Evolutionary conservation across 768 basidiomycete species (phyloP).

Genomic region (Paxillus rubicundulus): DNA sequence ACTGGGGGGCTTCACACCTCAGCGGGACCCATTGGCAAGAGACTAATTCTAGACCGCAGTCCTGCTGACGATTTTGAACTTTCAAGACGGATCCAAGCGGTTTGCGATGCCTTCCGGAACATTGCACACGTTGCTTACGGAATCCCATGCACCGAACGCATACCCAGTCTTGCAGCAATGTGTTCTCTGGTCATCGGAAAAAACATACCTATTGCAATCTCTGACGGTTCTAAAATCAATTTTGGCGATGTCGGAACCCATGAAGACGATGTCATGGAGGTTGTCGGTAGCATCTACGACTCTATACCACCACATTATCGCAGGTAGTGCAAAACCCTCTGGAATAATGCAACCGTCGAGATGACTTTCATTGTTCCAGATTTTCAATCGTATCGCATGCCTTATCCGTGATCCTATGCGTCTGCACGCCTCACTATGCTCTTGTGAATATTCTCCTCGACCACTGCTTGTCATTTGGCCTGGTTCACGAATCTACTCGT

Average conservation of each 20-base stretch:
- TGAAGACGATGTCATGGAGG: constrained; percentile 23
- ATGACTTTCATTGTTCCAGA: constrained; percentile 28
- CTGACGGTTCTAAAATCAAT: constrained; percentile 11
- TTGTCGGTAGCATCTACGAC: constrained; percentile 46
- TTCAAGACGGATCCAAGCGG: constrained; percentile 47
- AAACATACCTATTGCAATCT: constrained; percentile 33
- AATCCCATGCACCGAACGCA: constrained; percentile 12
- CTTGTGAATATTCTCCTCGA: constrained; percentile 50
- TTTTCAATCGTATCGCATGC: constrained; percentile 53
- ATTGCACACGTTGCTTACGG: constrained; percentile 40
- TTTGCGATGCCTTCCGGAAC: constrained; percentile 56
- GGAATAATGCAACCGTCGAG: constrained; percentile 6
- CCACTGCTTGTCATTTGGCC: constrained; percentile 43
- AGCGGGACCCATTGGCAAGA: constrained; percentile 32
- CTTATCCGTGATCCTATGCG: constrained; percentile 43
- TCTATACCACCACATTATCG: constrained; percentile 50
- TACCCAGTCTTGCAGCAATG: constrained; percentile 43
- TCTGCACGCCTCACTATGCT: constrained; percentile 46
- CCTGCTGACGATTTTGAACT: constrained; percentile 39
- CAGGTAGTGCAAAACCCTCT: constrained; percentile 36
- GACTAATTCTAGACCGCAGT: constrained; percentile 34
- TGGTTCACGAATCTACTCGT: constrained; percentile 41
- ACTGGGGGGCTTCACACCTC: constrained; percentile 34
- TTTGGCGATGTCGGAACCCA: constrained; percentile 25
- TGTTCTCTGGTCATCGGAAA: constrained; percentile 49